Conservation (phyloP, 129 eudicot genomes). For the Flaveria brownii region DNA sequence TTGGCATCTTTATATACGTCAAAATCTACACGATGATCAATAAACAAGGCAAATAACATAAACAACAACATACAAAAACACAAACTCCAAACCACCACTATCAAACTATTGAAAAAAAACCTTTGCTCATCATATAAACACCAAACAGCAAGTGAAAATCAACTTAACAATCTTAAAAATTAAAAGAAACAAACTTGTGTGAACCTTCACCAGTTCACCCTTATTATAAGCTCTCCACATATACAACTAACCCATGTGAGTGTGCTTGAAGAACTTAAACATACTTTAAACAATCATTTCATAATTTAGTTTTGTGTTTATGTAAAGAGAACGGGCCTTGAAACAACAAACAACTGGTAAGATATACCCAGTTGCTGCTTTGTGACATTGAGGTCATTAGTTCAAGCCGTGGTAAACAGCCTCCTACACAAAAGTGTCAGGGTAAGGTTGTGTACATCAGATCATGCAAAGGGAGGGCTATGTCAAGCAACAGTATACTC, state of each 20-base stretch:
- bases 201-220: too few species aligned
- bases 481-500: too few species aligned
- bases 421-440: too few species aligned
- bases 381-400: too few species aligned
- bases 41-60: background rate
- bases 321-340: too few species aligned
- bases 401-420: too few species aligned
- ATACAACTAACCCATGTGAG: background rate
- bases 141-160: background rate
- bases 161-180: background rate
- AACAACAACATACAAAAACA: background rate
- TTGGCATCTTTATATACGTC: slow-evolving; percentile 58
- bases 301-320: background rate
- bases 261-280: background rate
- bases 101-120: background rate
- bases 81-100: background rate
- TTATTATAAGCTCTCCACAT: too few species aligned
- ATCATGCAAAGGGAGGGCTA: too few species aligned
- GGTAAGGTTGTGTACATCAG: too few species aligned
- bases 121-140: background rate
- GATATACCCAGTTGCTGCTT: too few species aligned
- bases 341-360: too few species aligned
- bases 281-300: background rate
- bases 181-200: background rate
- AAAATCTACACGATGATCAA: slow-evolving; percentile 21